Base-by-base conservation (phyloP, 108 stramenopile genomes). In the Fragilariopsis cylindrus region DNA sequence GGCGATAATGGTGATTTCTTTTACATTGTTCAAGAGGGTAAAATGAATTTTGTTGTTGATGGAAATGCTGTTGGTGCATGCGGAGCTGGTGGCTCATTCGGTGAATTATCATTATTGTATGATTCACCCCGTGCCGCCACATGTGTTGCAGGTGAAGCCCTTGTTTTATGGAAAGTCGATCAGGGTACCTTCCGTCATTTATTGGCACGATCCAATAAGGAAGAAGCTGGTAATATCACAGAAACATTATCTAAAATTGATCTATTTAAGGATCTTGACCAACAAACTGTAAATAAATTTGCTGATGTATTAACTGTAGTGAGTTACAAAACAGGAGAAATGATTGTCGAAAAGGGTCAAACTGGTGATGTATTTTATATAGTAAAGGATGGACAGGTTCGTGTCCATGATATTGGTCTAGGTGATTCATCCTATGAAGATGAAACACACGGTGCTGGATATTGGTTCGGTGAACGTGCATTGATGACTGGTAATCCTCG, bases 91-190 rank as follows among this genome's bases (percentile, higher is more conserved):
- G 79, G 62, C 21, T 82, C 85, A 63, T 98, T 99, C 82, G 98
- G 98, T 41, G 98, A 99, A 75, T 78, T 98, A 18, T 93, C 97
- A 4, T 75, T 98, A 21, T 70, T 98, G 73, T 99, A 99, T 77
- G 92, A 98, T 76, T 88, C 84, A 39, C 96, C 97, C 0, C 86
- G 98, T 18, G 96, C 97, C 39, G 98, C 97, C 7, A 95, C 95
- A 7, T 90, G 89, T 71, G 63, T 84, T 41, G 90, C 93, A 46
- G 82, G 78, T 53, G 64, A 72, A 13, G 69, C 78, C 46, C 52
- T 50, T 13, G 57, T 62, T 41, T 68, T 93, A 9, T 93, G 87
- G 81, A 84, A 88, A 45, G 84, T 96, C 65, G 92, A 93, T 69
- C 93, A 92, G 64, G 73, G 76, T 18, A 89, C 92, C 60, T 96